phyloP scores from a whole-genome alignment of 2,329 filamentous ascomycete species.

The Akanthomyces lecanii region DNA sequence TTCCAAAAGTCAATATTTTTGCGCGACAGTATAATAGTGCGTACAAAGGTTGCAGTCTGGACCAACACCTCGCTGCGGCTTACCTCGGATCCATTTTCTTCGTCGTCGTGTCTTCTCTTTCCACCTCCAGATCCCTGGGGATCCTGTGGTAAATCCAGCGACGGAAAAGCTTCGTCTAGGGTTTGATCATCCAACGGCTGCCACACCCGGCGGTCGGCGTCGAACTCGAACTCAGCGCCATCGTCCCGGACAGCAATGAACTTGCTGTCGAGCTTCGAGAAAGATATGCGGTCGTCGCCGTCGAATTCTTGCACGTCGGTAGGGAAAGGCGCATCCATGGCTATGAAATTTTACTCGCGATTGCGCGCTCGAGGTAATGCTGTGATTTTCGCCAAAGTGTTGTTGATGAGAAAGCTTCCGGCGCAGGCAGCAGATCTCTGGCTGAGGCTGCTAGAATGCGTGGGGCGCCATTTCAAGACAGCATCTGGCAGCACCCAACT shows the following conservation, averaged over 20 bases:
- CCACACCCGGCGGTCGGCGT: slow-evolving; percentile 69
- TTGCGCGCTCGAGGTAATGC: neutral
- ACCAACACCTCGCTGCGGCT: slow-evolving; percentile 23
- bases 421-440: slow-evolving; percentile 2
- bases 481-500: neutral
- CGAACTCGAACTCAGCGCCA: slow-evolving; percentile 80
- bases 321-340: slow-evolving; percentile 40
- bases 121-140: slow-evolving; percentile 14
- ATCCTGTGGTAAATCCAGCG: neutral
- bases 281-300: slow-evolving; percentile 77
- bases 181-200: slow-evolving; percentile 55
- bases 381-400: neutral
- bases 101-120: slow-evolving; percentile 42
- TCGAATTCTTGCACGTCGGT: slow-evolving; percentile 66
- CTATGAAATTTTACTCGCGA: slow-evolving; percentile 22
- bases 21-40: neutral
- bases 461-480: slow-evolving; percentile 9
- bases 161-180: slow-evolving; percentile 29
- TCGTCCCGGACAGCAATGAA: slow-evolving; percentile 82
- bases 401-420: slow-evolving; percentile 6
- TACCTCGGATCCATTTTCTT: slow-evolving; percentile 39
- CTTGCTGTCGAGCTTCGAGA: slow-evolving; percentile 76
- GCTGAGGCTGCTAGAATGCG: neutral
- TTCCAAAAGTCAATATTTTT: neutral
- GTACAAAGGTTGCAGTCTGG: neutral